Conservation (phyloP, 2,329 filamentous ascomycete species). For the Monosporascus sp. region DNA sequence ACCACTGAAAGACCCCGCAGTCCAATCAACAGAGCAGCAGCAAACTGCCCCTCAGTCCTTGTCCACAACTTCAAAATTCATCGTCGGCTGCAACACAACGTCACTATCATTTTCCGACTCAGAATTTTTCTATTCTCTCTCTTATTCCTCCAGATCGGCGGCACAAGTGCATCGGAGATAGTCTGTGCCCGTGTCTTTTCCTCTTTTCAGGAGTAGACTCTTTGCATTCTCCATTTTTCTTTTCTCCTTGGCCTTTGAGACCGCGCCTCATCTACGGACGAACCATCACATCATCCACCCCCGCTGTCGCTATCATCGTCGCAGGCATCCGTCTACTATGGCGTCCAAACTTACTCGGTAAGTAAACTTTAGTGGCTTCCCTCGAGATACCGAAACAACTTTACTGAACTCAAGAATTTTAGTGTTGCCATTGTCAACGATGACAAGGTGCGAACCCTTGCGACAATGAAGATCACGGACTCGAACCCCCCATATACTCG, state of each 20-base stretch:
- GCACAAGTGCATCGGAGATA: background rate
- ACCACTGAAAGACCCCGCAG: background rate
- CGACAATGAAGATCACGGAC: background rate
- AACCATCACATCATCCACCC: background rate
- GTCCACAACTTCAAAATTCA: background rate
- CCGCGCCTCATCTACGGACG: too few species aligned
- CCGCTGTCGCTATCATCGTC: conserved; percentile 27
- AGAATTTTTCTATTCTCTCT: background rate
- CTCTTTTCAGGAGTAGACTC: too few species aligned
- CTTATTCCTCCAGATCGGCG: background rate
- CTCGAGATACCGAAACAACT: background rate
- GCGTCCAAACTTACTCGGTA: conserved; percentile 94
- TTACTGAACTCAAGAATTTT: conserved; percentile 12
- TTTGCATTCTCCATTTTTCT: background rate
- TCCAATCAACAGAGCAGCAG: background rate
- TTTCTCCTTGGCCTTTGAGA: background rate
- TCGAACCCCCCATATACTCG: conserved; percentile 14
- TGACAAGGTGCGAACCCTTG: conserved; percentile 69
- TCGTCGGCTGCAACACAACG: background rate
- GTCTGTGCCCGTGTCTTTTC: too few species aligned
- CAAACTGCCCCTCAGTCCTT: background rate
- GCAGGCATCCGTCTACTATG: conserved; percentile 44
- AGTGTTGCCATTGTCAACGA: conserved; percentile 98
- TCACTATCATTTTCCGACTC: background rate
- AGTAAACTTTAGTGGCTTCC: conserved; percentile 24